Base-by-base conservation (phyloP, 805 yeast species). In the Gaillardinia entomophila region DNA sequence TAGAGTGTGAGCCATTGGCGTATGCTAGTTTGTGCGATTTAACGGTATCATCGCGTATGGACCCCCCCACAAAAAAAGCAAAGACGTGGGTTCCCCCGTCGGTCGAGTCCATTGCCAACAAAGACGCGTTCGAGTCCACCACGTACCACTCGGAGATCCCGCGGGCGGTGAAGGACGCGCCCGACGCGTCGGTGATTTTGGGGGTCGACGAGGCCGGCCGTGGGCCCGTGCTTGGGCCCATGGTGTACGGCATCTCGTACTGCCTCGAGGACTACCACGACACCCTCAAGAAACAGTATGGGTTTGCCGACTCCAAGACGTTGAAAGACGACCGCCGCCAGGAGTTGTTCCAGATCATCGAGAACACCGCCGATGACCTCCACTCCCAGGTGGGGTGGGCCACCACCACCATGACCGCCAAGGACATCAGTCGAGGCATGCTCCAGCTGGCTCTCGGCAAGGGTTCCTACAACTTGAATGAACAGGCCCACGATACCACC, bases 121-220 rank as follows among this genome's bases (percentile, higher is more conserved):
- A 56, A 24, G 37, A 45, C 23, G 36, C 39, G 3, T 62, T 64
- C 31, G 51, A 53, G 8, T 64, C 83, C 2, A 50, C 68, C 12
- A 71, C 84, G 0, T 74, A 66, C 45, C 60, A 55, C 26, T 68
- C 84, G 0, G 60, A 56, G 0, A 57, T 79, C 2, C 88, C 88
- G 1, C 31, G 27, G 3, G 38, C 28, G 6, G 51, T 75, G 13
- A 22, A 34, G 10, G 49, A 48, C 10, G 40, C 30, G 13, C 60
- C 65, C 1, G 36, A 43, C 1, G 62, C 56, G 10, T 64, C 71
- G 0, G 71, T 79, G 2, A 68, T 79, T 6, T 57, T 92, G 8
- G 99, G 99, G 1, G 95, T 92, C 1, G 99, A 92, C 56, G 99
- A 92, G 54, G 99, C 99, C 0, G 99, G 99, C 1, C 71, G 99